These are phyloP conservation scores for Phalaenopsis aphrodite DNA, from an alignment of 106 monocot genomes.

Conservation along the genomic window DNA sequence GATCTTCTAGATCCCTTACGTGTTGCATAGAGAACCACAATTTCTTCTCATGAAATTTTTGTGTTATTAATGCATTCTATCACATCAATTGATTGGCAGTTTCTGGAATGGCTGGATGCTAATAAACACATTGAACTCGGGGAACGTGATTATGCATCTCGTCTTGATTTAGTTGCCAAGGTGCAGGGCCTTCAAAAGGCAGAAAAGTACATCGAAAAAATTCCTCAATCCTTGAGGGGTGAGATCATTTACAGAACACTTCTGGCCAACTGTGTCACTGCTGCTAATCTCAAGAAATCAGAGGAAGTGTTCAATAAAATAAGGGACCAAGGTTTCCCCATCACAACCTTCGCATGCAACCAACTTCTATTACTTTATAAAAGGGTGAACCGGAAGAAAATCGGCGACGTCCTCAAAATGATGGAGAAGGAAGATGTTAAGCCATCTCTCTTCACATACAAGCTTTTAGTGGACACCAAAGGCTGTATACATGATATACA, in stretches of 20 bases:
- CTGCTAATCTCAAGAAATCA: constrained; percentile 47
- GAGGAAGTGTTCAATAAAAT: constrained; percentile 84
- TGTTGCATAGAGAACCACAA: too few relatives aligned
- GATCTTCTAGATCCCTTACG: too few relatives aligned
- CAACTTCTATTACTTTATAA: constrained; percentile 83
- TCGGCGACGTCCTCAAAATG: constrained; percentile 62
- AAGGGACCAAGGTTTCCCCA: constrained; percentile 43
- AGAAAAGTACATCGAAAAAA: constrained; percentile 59
- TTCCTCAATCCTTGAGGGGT: constrained; percentile 48
- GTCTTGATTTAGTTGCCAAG: constrained; percentile 70
- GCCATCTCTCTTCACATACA: constrained; percentile 65
- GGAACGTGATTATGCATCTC: constrained; percentile 68
- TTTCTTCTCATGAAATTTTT: not conserved
- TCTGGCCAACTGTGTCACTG: constrained; percentile 54
- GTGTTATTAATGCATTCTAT: not conserved
- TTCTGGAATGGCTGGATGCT: constrained; percentile 63
- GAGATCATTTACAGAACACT: constrained; percentile 69
- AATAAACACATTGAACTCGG: constrained; percentile 49
- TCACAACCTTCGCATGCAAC: constrained; percentile 61
- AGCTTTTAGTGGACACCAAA: constrained; percentile 69
- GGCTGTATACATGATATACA: constrained; percentile 51
- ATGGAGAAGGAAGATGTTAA: constrained; percentile 90
- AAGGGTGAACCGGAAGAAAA: constrained; percentile 63
- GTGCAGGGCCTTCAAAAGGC: constrained; percentile 51
- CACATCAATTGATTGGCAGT: constrained; percentile 26